These are phyloP conservation scores for Digitaria exilis DNA, from an alignment of 202 grass and related monocot species.

Conservation along the genomic window DNA sequence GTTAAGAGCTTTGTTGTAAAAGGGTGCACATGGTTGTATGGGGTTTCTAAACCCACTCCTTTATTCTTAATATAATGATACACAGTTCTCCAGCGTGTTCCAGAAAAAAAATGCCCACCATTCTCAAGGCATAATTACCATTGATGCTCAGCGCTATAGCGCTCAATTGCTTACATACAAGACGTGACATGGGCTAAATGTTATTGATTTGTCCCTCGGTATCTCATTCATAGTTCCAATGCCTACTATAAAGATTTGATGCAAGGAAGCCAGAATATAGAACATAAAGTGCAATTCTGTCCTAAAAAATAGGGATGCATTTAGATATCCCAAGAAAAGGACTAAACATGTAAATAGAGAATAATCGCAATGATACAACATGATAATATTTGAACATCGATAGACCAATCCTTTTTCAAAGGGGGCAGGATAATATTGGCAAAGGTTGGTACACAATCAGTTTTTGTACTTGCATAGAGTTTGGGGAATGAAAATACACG, in stretches of 20 bases:
- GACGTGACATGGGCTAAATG: neutral
- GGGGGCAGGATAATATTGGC: neutral
- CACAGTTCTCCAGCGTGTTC: too few species aligned
- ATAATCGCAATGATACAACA: neutral
- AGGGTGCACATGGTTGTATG: too few species aligned
- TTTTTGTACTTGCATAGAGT: neutral
- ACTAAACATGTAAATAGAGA: neutral
- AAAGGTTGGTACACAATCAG: neutral
- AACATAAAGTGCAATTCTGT: neutral
- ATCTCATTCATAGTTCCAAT: neutral
- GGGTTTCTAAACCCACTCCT: too few species aligned
- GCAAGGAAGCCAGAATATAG: neutral
- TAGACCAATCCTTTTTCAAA: too few species aligned
- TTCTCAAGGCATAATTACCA: neutral
- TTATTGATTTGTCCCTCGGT: neutral
- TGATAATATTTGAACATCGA: neutral
- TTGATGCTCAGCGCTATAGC: neutral
- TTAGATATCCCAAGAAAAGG: neutral
- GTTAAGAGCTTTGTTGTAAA: too few species aligned
- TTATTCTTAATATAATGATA: too few species aligned
- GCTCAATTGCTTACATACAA: neutral
- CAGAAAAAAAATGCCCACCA: too few species aligned
- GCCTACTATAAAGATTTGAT: neutral
- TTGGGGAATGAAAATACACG: neutral
- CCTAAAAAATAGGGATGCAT: slow-evolving; percentile 3